A percentile compares a stretch with the other conserved stretches of the same genome.
Evolutionary conservation across 163 green algal species (phyloP).

Genomic region (Volvox carteri): DNA sequence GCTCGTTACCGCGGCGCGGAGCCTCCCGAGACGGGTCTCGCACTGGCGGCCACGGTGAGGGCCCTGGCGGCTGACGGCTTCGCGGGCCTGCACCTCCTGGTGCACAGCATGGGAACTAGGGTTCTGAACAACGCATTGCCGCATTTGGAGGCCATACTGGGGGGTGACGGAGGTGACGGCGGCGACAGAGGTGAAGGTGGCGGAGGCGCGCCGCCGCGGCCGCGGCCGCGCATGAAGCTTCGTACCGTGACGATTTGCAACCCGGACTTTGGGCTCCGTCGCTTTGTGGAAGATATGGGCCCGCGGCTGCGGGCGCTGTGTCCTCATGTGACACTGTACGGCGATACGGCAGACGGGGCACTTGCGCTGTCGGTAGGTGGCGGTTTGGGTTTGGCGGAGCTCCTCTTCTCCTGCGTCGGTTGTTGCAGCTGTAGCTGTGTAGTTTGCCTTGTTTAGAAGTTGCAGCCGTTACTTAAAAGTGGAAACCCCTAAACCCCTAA

Average conservation of each 20-base stretch:
- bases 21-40: constrained; percentile 35
- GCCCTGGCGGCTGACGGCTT: constrained; percentile 53
- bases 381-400: too few relatives aligned
- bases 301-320: constrained; percentile 57
- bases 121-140: constrained; percentile 55
- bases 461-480: too few relatives aligned
- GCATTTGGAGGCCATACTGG: constrained; percentile 57
- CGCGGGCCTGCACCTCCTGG: constrained; percentile 57
- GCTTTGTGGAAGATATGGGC: constrained; percentile 48
- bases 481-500: too few relatives aligned
- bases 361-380: constrained; percentile 43
- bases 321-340: constrained; percentile 62
- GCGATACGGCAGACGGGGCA: constrained; percentile 55
- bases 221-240: neutral
- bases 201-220: too few relatives aligned
- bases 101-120: constrained; percentile 59
- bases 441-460: too few relatives aligned
- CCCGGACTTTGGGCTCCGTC: constrained; percentile 55
- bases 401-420: too few relatives aligned
- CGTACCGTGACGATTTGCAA: constrained; percentile 49
- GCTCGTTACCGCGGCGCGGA: constrained; percentile 46
- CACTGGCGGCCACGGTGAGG: constrained; percentile 48
- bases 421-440: too few relatives aligned
- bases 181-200: neutral
- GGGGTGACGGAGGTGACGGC: neutral